Conservation (phyloP, 2,329 filamentous ascomycete species). For the Aspergillus sp. region DNA sequence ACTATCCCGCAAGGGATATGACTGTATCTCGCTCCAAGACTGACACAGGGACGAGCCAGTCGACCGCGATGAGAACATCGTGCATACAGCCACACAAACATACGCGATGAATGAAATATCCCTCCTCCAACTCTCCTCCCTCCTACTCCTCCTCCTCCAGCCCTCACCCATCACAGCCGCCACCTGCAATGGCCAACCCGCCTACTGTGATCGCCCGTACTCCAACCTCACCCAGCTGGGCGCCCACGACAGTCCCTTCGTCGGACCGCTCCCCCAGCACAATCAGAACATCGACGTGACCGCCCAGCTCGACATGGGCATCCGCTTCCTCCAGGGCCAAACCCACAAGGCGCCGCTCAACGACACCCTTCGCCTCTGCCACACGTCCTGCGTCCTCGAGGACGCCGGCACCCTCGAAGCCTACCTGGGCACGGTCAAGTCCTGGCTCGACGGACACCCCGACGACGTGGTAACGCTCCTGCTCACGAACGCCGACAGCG, state of each 20-base stretch:
- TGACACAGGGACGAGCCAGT: no score
- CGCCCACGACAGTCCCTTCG: constrained; percentile 65
- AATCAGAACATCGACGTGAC: constrained; percentile 63
- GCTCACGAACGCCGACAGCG: constrained; percentile 59
- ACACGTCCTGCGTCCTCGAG: constrained; percentile 61
- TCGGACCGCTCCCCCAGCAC: constrained; percentile 53
- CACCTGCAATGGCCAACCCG: constrained; percentile 58
- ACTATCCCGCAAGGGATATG: neutral
- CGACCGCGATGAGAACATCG: neutral
- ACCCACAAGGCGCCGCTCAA: constrained; percentile 52
- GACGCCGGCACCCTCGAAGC: constrained; percentile 57
- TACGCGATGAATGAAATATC: neutral
- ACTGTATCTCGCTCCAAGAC: no score
- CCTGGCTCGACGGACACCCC: constrained; percentile 58
- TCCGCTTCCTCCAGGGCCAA: constrained; percentile 65
- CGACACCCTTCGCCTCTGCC: constrained; percentile 60
- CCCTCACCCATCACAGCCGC: constrained; percentile 7
- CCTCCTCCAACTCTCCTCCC: neutral
- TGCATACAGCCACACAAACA: neutral
- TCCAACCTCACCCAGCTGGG: constrained; percentile 62
- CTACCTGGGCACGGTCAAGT: constrained; percentile 59
- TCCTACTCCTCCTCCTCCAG: constrained; percentile 5
- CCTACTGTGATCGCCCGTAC: constrained; percentile 58
- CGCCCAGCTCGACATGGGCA: constrained; percentile 59
- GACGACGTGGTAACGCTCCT: constrained; percentile 64